Evolutionary conservation across 2,329 filamentous ascomycete genomes (phyloP), one percentile per base, ranked within the genome.

Genomic region (Exophiala sideris): DNA sequence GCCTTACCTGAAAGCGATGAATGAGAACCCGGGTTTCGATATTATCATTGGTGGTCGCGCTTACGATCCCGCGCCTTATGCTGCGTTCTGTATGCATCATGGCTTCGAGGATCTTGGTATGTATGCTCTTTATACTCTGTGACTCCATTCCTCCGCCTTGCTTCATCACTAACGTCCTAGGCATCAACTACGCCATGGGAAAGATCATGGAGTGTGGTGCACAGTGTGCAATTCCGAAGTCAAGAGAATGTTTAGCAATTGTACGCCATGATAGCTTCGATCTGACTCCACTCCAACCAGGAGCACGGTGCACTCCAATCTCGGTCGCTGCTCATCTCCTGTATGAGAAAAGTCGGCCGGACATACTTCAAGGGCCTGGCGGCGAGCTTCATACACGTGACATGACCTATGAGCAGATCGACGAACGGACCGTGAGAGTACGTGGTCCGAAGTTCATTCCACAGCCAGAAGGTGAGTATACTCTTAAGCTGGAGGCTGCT

Each of bases 141-240:
- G n/a, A 11, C n/a, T 8, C 20, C 5, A 39, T 11, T 9, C 11
- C 5, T 14, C 14, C 32, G 1, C 5, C 33, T n/a, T 1, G 2
- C 11, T 7, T 3, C 38, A 24, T 12, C 5, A 36, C 29, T 46
- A 21, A 50, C 42, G 5, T 56, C 14, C 16, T 18, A 11, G 77
- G 74, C 0, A 69, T 71, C 0, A 73, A 74, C 34, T 68, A 70
- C 3, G 77, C 80, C 58, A 79, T 82, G 77, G 80, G 79, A 4
- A 81, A 83, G 67, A 76, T 81, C 9, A 71, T 81, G 66, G 79
- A 81, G 56, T 82, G 79, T 14, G 79, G 78, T 5, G 73, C 62
- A 0, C 60, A 70, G 1, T 81, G 78, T 56, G 73, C 77, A 0
- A 64, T 68, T 0, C 79, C 79, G 0, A 82, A 81, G 52, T 71